phyloP scores from a whole-genome alignment of 768 basidiomycete genomes.

The Collybia sordida region DNA sequence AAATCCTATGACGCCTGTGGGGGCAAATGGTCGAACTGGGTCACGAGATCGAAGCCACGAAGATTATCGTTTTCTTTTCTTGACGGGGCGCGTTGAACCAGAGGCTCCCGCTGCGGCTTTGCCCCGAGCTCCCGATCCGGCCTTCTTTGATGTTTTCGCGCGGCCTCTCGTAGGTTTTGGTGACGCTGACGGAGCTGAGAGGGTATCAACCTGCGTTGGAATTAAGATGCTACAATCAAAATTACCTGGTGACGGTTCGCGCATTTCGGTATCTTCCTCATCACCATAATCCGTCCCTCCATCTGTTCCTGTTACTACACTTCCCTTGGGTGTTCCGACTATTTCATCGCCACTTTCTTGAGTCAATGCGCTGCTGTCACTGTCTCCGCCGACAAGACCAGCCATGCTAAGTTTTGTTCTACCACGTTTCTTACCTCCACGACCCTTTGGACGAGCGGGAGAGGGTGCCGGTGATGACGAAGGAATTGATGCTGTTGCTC shows the following conservation, averaged over 20 bases:
- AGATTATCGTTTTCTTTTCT: constrained; percentile 47
- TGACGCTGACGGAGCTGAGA: constrained; percentile 32
- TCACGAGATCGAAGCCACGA: neutral
- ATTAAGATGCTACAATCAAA: neutral
- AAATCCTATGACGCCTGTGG: neutral
- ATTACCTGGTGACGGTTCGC: constrained; percentile 60
- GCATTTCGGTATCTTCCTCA: constrained; percentile 63
- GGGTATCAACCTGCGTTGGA: neutral
- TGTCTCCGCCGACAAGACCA: constrained; percentile 77
- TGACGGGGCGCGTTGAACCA: constrained; percentile 34
- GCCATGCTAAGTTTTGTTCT: constrained; percentile 63
- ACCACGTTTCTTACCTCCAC: constrained; percentile 36
- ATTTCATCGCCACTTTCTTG: constrained; percentile 80
- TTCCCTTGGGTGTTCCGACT: constrained; percentile 60
- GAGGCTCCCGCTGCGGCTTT: constrained; percentile 28
- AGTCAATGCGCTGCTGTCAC: constrained; percentile 81
- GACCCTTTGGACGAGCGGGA: constrained; percentile 20
- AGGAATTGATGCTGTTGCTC: constrained; percentile 62
- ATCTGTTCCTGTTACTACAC: constrained; percentile 71
- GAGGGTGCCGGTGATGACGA: constrained; percentile 58
- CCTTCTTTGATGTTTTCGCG: constrained; percentile 30
- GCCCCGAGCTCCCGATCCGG: constrained; percentile 17
- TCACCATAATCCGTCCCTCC: constrained; percentile 67
- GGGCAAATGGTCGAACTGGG: neutral
- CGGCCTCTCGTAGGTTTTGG: constrained; percentile 36